Evolutionary conservation across 768 basidiomycete genomes (phyloP), one percentile per base, ranked within the genome.

Genomic region (Suillus placidus): DNA sequence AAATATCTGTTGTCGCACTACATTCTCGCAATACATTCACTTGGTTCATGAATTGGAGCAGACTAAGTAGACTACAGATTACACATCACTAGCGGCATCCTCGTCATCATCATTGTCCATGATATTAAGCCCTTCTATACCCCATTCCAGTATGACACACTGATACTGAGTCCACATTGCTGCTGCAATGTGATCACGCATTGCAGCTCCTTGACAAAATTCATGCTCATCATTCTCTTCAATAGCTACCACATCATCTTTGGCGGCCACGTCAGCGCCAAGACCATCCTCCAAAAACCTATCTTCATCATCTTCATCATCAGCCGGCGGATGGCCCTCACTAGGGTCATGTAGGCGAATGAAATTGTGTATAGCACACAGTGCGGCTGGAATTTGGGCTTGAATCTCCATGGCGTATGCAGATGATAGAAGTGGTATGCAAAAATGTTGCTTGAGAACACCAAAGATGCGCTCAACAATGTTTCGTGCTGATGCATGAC

Each of bases 281-380:
- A 23, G 30, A 34, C 23, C 56, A 34, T 57, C 32, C 32, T 34
- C 30, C 7, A 32, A 32, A 32, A 38, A 7, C 23, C 7, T n/a
- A 6, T n/a, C 35, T n/a, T 58, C 35, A 14, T 40, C 6, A 3
- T 34, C 32, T 47, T 23, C 32, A 5, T 32, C 9, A 30, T 57
- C 35, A 37, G 37, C 4, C 0, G 32, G 26, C 3, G 30, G 16
- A n/a, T 26, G 5, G 35, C 5, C 35, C 10, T 71, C 65, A 4
- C 51, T 55, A 26, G 63, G 42, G 60, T 70, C 61, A 63, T 70
- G 62, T n/a, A 58, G 43, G 6, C 43, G 42, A 30, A 74, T 70
- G 61, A 74, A 77, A 62, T 77, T 76, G 65, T 74, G 74, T 0
- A 72, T 18, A 9, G 68, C 69, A 34, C 66, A 69, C 2, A 74